A percentile compares a stretch with the other conserved stretches of the same genome.
Evolutionary conservation across 2,329 filamentous ascomycete species (phyloP).

Genomic region (Colletotrichum ledebouriae): DNA sequence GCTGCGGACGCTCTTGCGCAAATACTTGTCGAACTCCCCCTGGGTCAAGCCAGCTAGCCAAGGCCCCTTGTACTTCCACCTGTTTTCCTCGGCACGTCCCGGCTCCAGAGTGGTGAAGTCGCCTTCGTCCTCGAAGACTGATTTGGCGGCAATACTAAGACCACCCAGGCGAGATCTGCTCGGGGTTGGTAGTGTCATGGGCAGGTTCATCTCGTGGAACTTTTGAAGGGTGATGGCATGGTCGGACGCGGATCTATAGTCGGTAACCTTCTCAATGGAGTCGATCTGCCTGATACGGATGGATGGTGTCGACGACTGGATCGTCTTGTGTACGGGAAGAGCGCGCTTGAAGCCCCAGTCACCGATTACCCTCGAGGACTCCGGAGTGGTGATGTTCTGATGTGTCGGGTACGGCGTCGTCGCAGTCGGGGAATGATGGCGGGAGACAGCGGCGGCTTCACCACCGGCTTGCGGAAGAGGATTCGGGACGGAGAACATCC

Average conservation of each 20-base stretch:
- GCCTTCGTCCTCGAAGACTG: slow-evolving; percentile 71
- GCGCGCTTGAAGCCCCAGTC: slow-evolving; percentile 95
- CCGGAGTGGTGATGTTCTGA: slow-evolving; percentile 84
- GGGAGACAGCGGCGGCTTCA: slow-evolving; percentile 61
- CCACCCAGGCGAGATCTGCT: slow-evolving; percentile 35
- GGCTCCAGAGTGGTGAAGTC: slow-evolving; percentile 63
- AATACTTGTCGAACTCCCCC: slow-evolving; percentile 70
- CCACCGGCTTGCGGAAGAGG: slow-evolving; percentile 74
- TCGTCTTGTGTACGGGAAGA: slow-evolving; percentile 81
- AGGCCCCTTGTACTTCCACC: slow-evolving; percentile 77
- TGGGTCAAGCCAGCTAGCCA: slow-evolving; percentile 75
- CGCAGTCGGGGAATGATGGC: slow-evolving; percentile 73
- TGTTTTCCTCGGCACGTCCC: slow-evolving; percentile 53
- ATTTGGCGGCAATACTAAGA: slow-evolving; percentile 53
- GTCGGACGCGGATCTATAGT: slow-evolving; percentile 86
- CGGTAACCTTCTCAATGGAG: slow-evolving; percentile 88
- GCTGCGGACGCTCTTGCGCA: slow-evolving; percentile 66
- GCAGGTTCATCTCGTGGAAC: slow-evolving; percentile 85
- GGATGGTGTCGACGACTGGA: slow-evolving; percentile 78
- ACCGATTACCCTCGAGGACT: slow-evolving; percentile 78
- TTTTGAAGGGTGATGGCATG: slow-evolving; percentile 86
- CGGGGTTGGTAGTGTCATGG: slow-evolving; percentile 68
- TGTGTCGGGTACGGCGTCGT: slow-evolving; percentile 85
- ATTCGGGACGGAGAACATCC: slow-evolving; percentile 88
- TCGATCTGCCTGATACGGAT: slow-evolving; percentile 85